A percentile compares a stretch with the other conserved stretches of the same genome.
Conservation (phyloP, 2,329 filamentous ascomycete genomes). For the Aspergillus arachidicola region DNA sequence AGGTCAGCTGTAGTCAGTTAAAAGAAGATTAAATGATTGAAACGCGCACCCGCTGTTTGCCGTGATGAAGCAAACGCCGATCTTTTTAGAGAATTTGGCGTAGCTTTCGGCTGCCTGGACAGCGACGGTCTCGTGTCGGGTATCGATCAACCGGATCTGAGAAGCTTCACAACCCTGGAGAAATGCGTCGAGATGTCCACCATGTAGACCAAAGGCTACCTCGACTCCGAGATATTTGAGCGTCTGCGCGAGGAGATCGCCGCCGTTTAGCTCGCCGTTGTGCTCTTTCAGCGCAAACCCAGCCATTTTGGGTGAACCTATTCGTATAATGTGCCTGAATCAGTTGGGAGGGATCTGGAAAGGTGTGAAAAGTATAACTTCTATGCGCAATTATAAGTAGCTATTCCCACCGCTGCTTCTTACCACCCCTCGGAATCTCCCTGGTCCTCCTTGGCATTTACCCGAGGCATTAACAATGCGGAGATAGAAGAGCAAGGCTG, state of each 20-base stretch:
- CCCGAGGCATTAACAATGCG: not conserved
- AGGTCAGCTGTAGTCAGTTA: not conserved
- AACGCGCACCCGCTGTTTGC: constrained; percentile 49
- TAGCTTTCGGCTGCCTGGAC: constrained; percentile 53
- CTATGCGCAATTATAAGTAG: not conserved
- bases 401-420: not conserved
- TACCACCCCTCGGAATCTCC: not conserved
- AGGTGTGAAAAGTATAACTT: not conserved
- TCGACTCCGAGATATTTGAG: constrained; percentile 45
- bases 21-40: not conserved
- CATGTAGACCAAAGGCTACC: constrained; percentile 52
- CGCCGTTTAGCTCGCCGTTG: constrained; percentile 42
- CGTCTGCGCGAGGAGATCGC: constrained; percentile 50
- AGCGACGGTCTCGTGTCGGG: constrained; percentile 51
- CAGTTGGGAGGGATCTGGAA: not conserved
- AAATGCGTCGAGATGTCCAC: constrained; percentile 53
- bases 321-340: not conserved
- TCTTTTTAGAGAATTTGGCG: constrained; percentile 47
- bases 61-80: constrained; percentile 52
- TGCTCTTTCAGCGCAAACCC: not conserved
- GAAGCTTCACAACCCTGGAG: constrained; percentile 46
- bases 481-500: not conserved
- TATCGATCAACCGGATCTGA: constrained; percentile 50
- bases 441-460: not conserved
- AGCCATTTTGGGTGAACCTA: not conserved